Percentiles rank a stretch among this genome's conserved stretches.
Evolutionary conservation across 148 eudicot species (phyloP).

Genomic region (Drosera capensis): DNA sequence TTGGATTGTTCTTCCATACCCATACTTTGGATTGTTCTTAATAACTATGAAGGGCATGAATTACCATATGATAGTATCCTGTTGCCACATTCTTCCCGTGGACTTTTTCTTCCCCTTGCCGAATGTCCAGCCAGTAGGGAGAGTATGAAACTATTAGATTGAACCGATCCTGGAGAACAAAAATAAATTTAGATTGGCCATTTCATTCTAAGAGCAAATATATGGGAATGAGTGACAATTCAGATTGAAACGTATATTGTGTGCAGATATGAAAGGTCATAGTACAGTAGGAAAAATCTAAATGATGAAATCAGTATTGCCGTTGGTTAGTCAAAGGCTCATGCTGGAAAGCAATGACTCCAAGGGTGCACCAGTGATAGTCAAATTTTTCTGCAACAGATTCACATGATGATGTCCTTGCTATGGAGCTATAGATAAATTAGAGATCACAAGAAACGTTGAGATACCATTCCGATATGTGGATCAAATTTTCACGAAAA

Average conservation of each 20-base stretch:
- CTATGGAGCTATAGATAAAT: too few relatives aligned
- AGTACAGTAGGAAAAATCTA: neutral
- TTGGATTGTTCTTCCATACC: too few relatives aligned
- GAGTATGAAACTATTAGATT: constrained; percentile 85
- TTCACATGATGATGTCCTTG: too few relatives aligned
- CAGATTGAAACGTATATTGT: too few relatives aligned
- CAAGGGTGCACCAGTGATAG: too few relatives aligned
- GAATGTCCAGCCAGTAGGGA: constrained; percentile 91
- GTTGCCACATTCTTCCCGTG: constrained; percentile 80
- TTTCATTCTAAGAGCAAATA: neutral
- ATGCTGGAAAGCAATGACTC: too few relatives aligned
- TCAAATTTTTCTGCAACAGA: too few relatives aligned
- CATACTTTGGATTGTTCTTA: too few relatives aligned
- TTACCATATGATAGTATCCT: constrained; percentile 93
- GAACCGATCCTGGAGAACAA: constrained; percentile 35
- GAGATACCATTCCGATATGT: neutral
- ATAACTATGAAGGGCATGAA: neutral
- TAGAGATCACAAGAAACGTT: too few relatives aligned
- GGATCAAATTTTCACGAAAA: neutral
- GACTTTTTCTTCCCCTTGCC: constrained; percentile 82
- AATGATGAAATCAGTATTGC: too few relatives aligned
- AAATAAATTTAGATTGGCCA: neutral
- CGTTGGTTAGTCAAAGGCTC: too few relatives aligned
- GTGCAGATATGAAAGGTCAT: neutral
- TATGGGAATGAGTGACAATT: neutral